Conservation (phyloP, 2,329 filamentous ascomycete species). For the Neocatenulostroma microsporum region DNA sequence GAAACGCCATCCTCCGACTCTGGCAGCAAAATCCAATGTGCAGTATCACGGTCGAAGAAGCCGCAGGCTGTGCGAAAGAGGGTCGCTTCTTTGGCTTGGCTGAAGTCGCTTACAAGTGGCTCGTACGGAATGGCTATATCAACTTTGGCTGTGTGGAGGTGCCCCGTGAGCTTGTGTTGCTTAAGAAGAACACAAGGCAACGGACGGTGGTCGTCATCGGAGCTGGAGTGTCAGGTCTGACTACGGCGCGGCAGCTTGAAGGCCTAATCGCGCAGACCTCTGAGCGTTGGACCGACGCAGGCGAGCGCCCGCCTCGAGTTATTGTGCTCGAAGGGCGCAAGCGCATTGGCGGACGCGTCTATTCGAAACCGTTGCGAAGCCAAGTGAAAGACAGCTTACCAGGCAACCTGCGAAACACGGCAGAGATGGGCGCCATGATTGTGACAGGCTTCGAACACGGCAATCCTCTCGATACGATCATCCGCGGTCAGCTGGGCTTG, state of each 20-base stretch:
- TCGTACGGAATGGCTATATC: conserved; percentile 84
- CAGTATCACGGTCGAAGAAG: conserved; percentile 73
- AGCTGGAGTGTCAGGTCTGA: conserved; percentile 87
- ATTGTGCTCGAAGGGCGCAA: conserved; percentile 79
- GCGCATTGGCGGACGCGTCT: conserved; percentile 84
- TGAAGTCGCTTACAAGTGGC: conserved; percentile 84
- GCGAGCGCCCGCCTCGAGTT: conserved; percentile 64
- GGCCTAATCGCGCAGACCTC: conserved; percentile 75
- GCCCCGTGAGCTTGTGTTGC: conserved; percentile 30
- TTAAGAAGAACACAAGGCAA: conserved; percentile 39
- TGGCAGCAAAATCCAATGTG: conserved; percentile 84
- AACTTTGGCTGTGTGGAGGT: conserved; percentile 88
- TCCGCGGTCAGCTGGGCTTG: conserved; percentile 81
- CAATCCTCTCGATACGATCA: conserved; percentile 84
- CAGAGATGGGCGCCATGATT: conserved; percentile 97
- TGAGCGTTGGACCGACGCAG: conserved; percentile 55
- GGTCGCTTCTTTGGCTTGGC: conserved; percentile 82
- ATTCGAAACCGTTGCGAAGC: conserved; percentile 66
- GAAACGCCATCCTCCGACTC: conserved; percentile 84
- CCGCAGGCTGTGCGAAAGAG: conserved; percentile 82
- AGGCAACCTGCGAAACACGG: conserved; percentile 60
- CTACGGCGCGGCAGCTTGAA: conserved; percentile 85
- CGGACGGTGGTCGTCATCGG: conserved; percentile 81
- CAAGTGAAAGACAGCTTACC: conserved; percentile 48
- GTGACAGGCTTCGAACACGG: conserved; percentile 94